Evolutionary conservation across 2,329 filamentous ascomycete genomes (phyloP), one percentile per base, ranked within the genome.

Genomic region (Arthrinium puccinioides): DNA sequence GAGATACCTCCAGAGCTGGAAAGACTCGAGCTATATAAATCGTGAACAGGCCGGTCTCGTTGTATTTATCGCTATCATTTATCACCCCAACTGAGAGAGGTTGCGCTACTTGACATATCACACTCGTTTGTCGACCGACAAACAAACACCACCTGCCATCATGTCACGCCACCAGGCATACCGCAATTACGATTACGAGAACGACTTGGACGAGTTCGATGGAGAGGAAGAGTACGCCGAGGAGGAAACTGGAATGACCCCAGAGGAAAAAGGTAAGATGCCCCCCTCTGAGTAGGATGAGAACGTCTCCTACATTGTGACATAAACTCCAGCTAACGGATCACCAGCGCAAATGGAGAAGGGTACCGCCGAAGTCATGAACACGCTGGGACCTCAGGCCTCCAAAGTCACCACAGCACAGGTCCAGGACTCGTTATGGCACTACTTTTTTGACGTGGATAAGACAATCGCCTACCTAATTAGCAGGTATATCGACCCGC

Each of bases 391-490:
- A 6, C 59, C 64, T 9, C 69, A 76, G 42, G 67, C 71, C 21
- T 63, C 63, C 45, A 78, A 75, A 43, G 70, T 82, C 49, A 74
- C 70, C 24, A 63, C 59, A 31, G 59, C 54, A 25, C 83, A 95
- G 54, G 90, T 96, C 44, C 79, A 94, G 57, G 90, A 97, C 43
- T 76, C 89, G 0, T 63, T 98, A 13, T 97, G 88, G 87, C 79
- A 98, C 61, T 96, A 96, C 61, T 97, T 90, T 59, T 97, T 89
- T 57, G 89, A 98, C 52, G 71, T 95, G 21, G 83, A 80, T 40
- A 95, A 95, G 61, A 79, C 87, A 1, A 82, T 94, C 25, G 71
- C 75, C 39, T 96, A 94, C 54, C 62, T 98, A 40, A 75, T 79
- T 44, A 84, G 80, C 70, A 80, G 69, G 21, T 75, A 67, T 46